Conservation (phyloP, 345 rosid genomes). For the Syzygium oleosum region DNA sequence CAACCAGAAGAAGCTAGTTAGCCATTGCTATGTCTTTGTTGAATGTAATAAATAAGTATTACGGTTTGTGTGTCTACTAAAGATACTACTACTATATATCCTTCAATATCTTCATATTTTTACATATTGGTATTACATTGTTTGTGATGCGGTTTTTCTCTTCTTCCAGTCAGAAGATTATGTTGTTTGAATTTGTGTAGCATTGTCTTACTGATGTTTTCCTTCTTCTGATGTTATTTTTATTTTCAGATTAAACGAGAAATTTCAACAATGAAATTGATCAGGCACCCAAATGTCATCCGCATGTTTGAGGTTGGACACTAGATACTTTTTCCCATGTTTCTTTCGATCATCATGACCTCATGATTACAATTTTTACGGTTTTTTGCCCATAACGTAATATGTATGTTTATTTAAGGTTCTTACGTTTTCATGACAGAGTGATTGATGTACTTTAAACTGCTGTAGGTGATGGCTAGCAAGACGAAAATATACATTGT, state of each 20-base stretch:
- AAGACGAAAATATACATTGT: conserved; percentile 92
- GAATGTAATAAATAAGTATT: neutral
- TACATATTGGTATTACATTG: neutral
- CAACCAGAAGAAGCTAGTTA: neutral
- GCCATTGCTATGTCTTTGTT: neutral
- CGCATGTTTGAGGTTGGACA: conserved; percentile 84
- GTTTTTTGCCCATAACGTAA: neutral
- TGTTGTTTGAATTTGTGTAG: neutral
- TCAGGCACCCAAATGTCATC: conserved; percentile 91
- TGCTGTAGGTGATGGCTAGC: conserved; percentile 94
- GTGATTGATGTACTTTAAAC: neutral
- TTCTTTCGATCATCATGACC: neutral
- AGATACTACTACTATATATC: neutral
- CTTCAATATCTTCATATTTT: neutral
- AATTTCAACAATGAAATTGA: conserved; percentile 87
- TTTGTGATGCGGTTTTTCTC: neutral
- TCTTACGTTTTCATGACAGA: neutral
- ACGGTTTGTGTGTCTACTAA: neutral
- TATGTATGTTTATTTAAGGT: neutral
- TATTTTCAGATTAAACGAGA: conserved; percentile 80
- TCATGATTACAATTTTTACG: neutral
- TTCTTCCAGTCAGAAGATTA: neutral
- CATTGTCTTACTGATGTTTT: neutral
- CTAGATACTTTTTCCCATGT: neutral
- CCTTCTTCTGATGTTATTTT: neutral